Percentiles rank a stretch among this genome's conserved stretches.
Conservation (phyloP, 2,329 filamentous ascomycete genomes). For the Trichophyton mentagrophytes region DNA sequence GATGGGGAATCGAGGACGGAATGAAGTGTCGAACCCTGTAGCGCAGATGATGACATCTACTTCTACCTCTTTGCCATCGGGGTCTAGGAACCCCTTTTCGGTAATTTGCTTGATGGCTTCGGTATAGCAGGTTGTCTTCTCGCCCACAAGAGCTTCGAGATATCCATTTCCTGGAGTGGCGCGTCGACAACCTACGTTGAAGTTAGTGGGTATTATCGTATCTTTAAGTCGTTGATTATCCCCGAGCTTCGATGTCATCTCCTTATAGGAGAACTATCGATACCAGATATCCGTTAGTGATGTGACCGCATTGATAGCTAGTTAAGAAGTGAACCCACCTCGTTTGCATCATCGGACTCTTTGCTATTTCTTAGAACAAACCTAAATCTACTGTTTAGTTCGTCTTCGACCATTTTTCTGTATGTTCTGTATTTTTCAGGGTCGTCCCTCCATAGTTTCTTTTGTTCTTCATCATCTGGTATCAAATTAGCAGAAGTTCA, state of each 20-base stretch:
- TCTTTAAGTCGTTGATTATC: slow-evolving; percentile 10
- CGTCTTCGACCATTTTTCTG: slow-evolving; percentile 43
- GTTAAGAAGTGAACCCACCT: slow-evolving; percentile 3
- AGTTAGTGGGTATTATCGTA: slow-evolving; percentile 17
- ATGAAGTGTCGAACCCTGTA: slow-evolving; percentile 50
- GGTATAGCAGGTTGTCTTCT: slow-evolving; percentile 16
- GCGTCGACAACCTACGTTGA: slow-evolving; percentile 26
- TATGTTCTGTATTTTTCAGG: slow-evolving; percentile 49
- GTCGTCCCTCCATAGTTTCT: slow-evolving; percentile 44
- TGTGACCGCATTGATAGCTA: neutral
- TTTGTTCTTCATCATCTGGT: slow-evolving; percentile 35
- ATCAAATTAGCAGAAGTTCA: slow-evolving; percentile 42
- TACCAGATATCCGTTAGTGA: neutral
- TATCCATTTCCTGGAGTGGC: slow-evolving; percentile 31
- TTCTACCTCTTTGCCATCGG: slow-evolving; percentile 43
- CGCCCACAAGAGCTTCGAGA: slow-evolving; percentile 17
- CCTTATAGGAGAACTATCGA: slow-evolving; percentile 9
- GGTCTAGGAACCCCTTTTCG: slow-evolving; percentile 16
- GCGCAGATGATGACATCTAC: slow-evolving; percentile 56
- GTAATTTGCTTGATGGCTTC: slow-evolving; percentile 12
- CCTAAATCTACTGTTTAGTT: slow-evolving; percentile 18
- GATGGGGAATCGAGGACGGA: slow-evolving; percentile 17
- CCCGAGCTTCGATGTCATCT: slow-evolving; percentile 12
- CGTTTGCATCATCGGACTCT: slow-evolving; percentile 12
- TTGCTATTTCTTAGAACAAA: slow-evolving; percentile 12